These are phyloP conservation scores for Xylaria sp. DNA, from an alignment of 2,329 filamentous ascomycete species.

Conservation along the genomic window DNA sequence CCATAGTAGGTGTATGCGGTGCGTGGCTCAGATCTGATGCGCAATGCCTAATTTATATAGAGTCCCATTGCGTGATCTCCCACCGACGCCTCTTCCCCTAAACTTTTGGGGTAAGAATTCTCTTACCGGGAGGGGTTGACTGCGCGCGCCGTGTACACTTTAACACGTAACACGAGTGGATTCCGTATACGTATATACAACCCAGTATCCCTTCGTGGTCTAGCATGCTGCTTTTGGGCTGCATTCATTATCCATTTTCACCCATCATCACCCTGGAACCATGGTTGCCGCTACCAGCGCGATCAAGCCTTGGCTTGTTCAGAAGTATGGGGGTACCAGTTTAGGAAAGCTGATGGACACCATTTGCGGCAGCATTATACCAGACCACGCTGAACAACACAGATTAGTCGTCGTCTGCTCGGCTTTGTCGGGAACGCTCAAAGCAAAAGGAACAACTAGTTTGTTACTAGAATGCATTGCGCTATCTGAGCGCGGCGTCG, in stretches of 20 bases:
- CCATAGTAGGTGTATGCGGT: neutral
- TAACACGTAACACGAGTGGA: constrained; percentile 10
- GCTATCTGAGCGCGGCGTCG: constrained; percentile 31
- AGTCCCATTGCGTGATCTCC: constrained; percentile 16
- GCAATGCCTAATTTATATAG: neutral
- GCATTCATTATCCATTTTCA: constrained; percentile 1
- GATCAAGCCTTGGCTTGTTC: constrained; percentile 57
- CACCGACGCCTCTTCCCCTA: neutral
- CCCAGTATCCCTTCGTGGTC: neutral
- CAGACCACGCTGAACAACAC: constrained; percentile 45
- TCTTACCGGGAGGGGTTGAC: constrained; percentile 5
- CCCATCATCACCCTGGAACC: neutral
- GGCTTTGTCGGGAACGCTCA: constrained; percentile 58
- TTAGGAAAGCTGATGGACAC: constrained; percentile 63
- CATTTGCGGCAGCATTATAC: constrained; percentile 46
- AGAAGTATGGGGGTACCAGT: constrained; percentile 67
- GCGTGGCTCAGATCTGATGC: constrained; percentile 8
- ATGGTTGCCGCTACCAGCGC: constrained; percentile 29
- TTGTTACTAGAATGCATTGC: constrained; percentile 43
- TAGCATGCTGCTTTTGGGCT: neutral
- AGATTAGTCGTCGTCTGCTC: constrained; percentile 63
- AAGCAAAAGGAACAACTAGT: constrained; percentile 62
- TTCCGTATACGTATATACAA: constrained; percentile 1
- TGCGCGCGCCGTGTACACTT: constrained; percentile 2
- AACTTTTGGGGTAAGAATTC: neutral